Conservation (phyloP, 495 filamentous ascomycete genomes). For the Penicillium longicatenatum region DNA sequence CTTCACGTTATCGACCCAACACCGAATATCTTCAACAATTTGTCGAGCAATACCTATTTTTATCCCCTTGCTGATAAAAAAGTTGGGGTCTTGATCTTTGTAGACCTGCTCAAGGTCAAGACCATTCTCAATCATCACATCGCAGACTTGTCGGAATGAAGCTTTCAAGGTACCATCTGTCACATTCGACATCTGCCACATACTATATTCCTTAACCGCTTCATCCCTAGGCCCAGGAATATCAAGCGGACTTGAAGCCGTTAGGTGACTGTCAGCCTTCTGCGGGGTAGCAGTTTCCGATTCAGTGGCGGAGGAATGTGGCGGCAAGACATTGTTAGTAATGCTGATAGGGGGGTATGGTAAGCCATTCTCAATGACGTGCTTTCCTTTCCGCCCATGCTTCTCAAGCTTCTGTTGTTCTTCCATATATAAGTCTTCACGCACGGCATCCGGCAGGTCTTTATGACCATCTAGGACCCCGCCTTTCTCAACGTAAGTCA, state of each 20-base stretch:
- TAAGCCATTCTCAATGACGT: conserved; percentile 3
- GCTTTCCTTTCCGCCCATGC: conserved; percentile 10
- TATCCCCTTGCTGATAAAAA: conserved; percentile 21
- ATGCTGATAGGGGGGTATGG: conserved; percentile 24
- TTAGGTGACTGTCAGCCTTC: no score
- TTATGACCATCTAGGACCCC: conserved; percentile 22
- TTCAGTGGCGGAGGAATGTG: conserved; percentile 13
- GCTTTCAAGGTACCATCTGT: conserved; percentile 17
- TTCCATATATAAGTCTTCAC: conserved; percentile 26
- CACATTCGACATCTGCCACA: conserved; percentile 25
- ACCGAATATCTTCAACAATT: conserved; percentile 21
- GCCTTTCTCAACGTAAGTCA: conserved; percentile 23
- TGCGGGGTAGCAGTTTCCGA: no score
- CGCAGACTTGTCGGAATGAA: conserved; percentile 20
- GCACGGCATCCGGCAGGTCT: conserved; percentile 20
- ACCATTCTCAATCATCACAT: not conserved
- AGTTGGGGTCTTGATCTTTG: conserved; percentile 25
- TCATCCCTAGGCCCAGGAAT: conserved; percentile 17
- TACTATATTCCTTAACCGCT: conserved; percentile 25
- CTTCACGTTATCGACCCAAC: conserved; percentile 21
- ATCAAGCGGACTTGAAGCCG: not conserved
- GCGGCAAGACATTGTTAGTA: conserved; percentile 22
- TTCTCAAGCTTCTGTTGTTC: conserved; percentile 23
- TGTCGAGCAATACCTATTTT: conserved; percentile 19
- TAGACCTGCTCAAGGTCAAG: conserved; percentile 32